Evolutionary conservation across 1,139 yeast species (phyloP), one percentile per base, ranked within the genome.

Genomic region (Scheffersomyces segobiensis): DNA sequence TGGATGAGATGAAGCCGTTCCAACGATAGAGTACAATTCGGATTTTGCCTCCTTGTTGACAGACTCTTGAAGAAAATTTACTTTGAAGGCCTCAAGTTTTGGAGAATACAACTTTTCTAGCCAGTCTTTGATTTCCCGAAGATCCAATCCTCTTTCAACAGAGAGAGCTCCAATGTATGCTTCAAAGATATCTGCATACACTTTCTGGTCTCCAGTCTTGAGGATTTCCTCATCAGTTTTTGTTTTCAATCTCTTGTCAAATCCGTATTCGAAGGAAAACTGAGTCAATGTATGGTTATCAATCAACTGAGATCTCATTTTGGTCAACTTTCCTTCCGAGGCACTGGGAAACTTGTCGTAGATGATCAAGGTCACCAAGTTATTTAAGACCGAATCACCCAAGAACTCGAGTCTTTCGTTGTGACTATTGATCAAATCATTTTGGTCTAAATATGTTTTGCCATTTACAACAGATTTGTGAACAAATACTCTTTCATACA

Each of bases 331-430:
- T 49, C 99, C 99, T 78, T 96, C 99, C 22, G 87, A 78, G 49
- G 87, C 88, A 54, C 81, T 76, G 0, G 96, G 95, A 66, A 88
- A 89, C 59, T 83, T 75, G 46, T 83, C 79, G 67, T 82, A 92
- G 20, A 92, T 79, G 54, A 92, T 80, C 61, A 85, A 77, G 0
- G 98, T 89, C 54, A 91, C 87, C 52, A 89, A 78, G 60, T 85
- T 85, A 68, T 93, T 91, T 62, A 95, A 77, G 20, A 93, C 85
- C 0, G 98, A 88, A 74, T 96, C 99, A 21, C 99, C 99, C 52
- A 93, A 76, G 69, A 93, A 96, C 74, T 96, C 99, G 49, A 95
- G 79, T 56, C 99, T 81, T 77, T 96, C 99, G 71, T 95, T 93
- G 68, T 93, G 95, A 2, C 87, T 76, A 53, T 82, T 78, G 26